Percentiles rank a stretch among this genome's conserved stretches.
phyloP scores from a whole-genome alignment of 148 eudicot species.

The Dianthus caryophyllus region DNA sequence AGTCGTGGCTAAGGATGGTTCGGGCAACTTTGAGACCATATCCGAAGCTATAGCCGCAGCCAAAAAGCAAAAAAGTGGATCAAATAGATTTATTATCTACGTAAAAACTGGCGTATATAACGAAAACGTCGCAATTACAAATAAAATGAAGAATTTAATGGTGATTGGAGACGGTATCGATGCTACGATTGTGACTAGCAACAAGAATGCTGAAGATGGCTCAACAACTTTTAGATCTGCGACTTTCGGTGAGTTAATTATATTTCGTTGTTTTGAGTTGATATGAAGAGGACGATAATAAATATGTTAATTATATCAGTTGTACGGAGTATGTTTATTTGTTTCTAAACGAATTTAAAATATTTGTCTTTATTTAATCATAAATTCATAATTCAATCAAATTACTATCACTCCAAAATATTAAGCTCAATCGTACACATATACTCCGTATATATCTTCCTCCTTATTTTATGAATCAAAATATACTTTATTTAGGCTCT shows the following conservation, averaged over 20 bases:
- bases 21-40: slow-evolving; percentile 43
- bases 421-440: no score
- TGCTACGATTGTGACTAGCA: slow-evolving; percentile 44
- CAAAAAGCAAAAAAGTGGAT: slow-evolving; percentile 23
- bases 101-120: slow-evolving; percentile 51
- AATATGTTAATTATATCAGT: not conserved
- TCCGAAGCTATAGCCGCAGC: slow-evolving; percentile 43
- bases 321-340: no score
- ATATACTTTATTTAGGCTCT: no score
- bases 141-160: slow-evolving; percentile 48
- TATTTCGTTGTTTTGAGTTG: not conserved
- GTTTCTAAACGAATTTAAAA: no score
- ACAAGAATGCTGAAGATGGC: slow-evolving; percentile 34
- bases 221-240: slow-evolving; percentile 54
- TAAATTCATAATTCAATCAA: no score
- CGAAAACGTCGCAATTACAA: slow-evolving; percentile 44
- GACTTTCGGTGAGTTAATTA: slow-evolving; percentile 42
- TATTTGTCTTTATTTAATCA: no score
- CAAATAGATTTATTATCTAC: slow-evolving; percentile 40
- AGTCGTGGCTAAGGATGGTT: slow-evolving; percentile 67
- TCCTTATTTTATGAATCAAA: no score
- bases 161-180: slow-evolving; percentile 65
- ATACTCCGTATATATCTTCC: no score
- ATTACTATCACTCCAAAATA: no score
- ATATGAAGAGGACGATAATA: not conserved